A percentile compares a stretch with the other conserved stretches of the same genome.
Conservation (phyloP, 257 asterid genomes). For the Solanum sejunctum region DNA sequence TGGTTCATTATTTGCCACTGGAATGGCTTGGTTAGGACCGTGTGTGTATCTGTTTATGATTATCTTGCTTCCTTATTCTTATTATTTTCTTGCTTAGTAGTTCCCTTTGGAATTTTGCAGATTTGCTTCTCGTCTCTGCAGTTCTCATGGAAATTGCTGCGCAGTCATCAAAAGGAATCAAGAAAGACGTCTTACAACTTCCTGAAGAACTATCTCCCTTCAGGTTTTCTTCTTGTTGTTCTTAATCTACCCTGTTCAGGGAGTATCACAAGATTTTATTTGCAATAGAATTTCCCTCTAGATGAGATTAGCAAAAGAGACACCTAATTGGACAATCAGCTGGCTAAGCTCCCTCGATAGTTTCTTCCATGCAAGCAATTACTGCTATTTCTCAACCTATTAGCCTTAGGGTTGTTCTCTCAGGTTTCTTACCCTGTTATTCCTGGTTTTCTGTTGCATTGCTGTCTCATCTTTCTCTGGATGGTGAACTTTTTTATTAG, state of each 20-base stretch:
- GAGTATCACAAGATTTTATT: neutral
- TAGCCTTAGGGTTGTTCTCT: neutral
- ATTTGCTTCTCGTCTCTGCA: slow-evolving; percentile 90
- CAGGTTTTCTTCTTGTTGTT: slow-evolving; percentile 35
- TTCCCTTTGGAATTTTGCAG: slow-evolving; percentile 26
- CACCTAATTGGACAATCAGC: neutral
- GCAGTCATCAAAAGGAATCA: slow-evolving; percentile 66
- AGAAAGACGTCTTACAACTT: slow-evolving; percentile 35
- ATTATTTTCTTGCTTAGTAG: slow-evolving; percentile 7
- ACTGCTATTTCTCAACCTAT: neutral
- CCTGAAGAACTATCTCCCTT: slow-evolving; percentile 61
- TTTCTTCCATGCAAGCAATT: neutral
- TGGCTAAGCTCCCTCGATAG: neutral
- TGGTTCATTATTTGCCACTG: slow-evolving; percentile 93
- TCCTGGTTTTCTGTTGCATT: neutral
- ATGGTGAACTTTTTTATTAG: neutral
- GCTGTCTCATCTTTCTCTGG: neutral
- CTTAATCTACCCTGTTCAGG: neutral
- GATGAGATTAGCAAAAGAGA: neutral
- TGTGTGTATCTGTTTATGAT: slow-evolving; percentile 32
- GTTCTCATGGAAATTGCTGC: slow-evolving; percentile 94
- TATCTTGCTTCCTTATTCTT: neutral
- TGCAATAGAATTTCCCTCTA: neutral
- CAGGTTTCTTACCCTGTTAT: neutral
- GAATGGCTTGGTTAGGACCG: slow-evolving; percentile 98